These are phyloP conservation scores for Pouteria campechiana DNA, from an alignment of 179 eudicot genomes.

Conservation along the genomic window DNA sequence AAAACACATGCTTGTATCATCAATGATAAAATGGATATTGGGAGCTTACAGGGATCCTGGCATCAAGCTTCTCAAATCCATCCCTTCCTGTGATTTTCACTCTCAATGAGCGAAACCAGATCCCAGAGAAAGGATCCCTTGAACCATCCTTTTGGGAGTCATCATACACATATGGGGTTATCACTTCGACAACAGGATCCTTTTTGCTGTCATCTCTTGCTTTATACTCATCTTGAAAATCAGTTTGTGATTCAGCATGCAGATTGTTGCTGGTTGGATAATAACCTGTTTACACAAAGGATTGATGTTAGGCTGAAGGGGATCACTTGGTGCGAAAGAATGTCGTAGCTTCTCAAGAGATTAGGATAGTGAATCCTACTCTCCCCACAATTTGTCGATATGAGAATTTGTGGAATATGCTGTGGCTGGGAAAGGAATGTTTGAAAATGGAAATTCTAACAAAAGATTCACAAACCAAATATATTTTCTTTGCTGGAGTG, in stretches of 20 bases:
- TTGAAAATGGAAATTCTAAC: too few species aligned
- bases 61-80: conserved; percentile 82
- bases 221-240: conserved; percentile 24
- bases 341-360: too few species aligned
- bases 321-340: too few species aligned
- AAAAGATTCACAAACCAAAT: too few species aligned
- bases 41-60: conserved; percentile 75
- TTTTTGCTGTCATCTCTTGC: conserved; percentile 21
- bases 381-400: too few species aligned
- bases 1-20: too few species aligned
- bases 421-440: too few species aligned
- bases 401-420: too few species aligned
- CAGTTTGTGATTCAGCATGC: conserved; percentile 17
- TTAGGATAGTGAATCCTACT: too few species aligned
- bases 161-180: conserved; percentile 56
- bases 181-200: conserved; percentile 49
- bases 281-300: conserved; percentile 13
- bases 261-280: conserved; percentile 35
- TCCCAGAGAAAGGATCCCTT: conserved; percentile 35
- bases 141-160: conserved; percentile 35
- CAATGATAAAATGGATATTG: neutral
- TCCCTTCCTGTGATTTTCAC: conserved; percentile 78
- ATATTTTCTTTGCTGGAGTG: too few species aligned
- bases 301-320: too few species aligned
- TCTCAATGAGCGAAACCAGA: conserved; percentile 76